phyloP scores from a whole-genome alignment of 2,329 filamentous ascomycete genomes.

The Colletotrichum orbiculare region DNA sequence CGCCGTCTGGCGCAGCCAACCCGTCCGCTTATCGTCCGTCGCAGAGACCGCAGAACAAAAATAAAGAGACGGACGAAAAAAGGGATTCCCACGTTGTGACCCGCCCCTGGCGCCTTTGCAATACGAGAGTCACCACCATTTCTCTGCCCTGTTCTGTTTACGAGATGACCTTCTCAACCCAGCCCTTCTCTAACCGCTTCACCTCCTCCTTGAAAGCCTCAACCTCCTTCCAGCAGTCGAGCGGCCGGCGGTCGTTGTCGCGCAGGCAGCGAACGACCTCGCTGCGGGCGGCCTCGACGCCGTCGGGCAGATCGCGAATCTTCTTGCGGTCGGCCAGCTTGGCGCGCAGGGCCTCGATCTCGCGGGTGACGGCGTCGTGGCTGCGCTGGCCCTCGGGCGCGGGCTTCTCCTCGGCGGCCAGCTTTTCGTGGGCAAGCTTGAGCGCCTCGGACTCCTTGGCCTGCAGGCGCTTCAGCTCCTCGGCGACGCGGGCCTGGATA shows the following conservation, averaged over 20 bases:
- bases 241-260: slow-evolving; percentile 84
- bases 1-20: neutral
- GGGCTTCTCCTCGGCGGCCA: slow-evolving; percentile 55
- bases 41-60: slow-evolving; percentile 28
- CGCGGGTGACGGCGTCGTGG: slow-evolving; percentile 65
- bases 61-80: slow-evolving; percentile 1
- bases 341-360: slow-evolving; percentile 67
- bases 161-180: slow-evolving; percentile 84
- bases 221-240: slow-evolving; percentile 96
- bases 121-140: neutral
- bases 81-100: no score
- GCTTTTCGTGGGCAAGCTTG: slow-evolving; percentile 73
- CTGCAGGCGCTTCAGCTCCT: slow-evolving; percentile 85
- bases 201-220: slow-evolving; percentile 92
- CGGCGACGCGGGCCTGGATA: slow-evolving; percentile 86
- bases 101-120: no score
- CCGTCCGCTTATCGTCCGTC: slow-evolving; percentile 2
- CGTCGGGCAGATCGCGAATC: slow-evolving; percentile 75
- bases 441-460: slow-evolving; percentile 77
- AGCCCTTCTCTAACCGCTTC: slow-evolving; percentile 83
- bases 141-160: slow-evolving; percentile 40
- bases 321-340: slow-evolving; percentile 73
- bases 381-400: slow-evolving; percentile 44
- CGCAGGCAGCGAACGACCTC: slow-evolving; percentile 84
- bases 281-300: slow-evolving; percentile 78